Percentiles rank a stretch among this genome's conserved stretches.
Conservation (phyloP, 306 rosid species). For the Corylus heterophylla region DNA sequence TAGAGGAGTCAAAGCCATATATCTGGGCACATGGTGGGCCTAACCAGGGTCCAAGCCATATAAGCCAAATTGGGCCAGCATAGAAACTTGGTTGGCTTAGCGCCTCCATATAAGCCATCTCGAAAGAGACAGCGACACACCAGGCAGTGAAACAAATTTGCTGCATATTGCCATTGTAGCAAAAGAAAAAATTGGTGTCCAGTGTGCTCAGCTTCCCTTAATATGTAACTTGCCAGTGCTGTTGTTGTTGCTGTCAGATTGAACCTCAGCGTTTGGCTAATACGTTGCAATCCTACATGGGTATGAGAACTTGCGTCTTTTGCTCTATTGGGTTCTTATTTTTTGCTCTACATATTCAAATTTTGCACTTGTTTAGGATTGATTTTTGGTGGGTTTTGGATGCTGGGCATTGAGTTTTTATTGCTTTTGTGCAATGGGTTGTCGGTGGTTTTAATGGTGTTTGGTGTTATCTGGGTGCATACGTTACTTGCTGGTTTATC, state of each 20-base stretch:
- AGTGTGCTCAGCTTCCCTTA: background rate
- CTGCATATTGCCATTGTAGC: background rate
- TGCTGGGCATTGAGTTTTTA: no score
- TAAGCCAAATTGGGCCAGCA: background rate
- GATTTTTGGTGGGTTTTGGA: slow-evolving; percentile 9
- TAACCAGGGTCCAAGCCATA: background rate
- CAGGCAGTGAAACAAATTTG: background rate
- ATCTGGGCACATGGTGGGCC: background rate
- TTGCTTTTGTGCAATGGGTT: slow-evolving; percentile 16
- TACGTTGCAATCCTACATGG: slow-evolving; percentile 21
- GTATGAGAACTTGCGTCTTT: slow-evolving; percentile 2
- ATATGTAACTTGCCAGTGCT: slow-evolving; percentile 3
- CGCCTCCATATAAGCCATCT: background rate
- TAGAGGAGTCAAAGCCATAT: background rate
- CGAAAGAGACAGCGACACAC: slow-evolving; percentile 5
- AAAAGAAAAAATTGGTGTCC: background rate
- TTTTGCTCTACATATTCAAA: slow-evolving; percentile 2
- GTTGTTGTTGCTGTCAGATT: background rate
- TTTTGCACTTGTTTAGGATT: background rate
- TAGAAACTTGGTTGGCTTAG: background rate
- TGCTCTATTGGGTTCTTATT: slow-evolving; percentile 7
- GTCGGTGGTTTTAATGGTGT: slow-evolving; percentile 31
- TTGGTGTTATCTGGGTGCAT: slow-evolving; percentile 32
- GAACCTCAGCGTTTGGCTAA: slow-evolving; percentile 17
- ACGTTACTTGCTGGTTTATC: slow-evolving; percentile 18